Base-by-base conservation (phyloP, 2,329 filamentous ascomycete genomes). In the Rasamsonia emersonii region DNA sequence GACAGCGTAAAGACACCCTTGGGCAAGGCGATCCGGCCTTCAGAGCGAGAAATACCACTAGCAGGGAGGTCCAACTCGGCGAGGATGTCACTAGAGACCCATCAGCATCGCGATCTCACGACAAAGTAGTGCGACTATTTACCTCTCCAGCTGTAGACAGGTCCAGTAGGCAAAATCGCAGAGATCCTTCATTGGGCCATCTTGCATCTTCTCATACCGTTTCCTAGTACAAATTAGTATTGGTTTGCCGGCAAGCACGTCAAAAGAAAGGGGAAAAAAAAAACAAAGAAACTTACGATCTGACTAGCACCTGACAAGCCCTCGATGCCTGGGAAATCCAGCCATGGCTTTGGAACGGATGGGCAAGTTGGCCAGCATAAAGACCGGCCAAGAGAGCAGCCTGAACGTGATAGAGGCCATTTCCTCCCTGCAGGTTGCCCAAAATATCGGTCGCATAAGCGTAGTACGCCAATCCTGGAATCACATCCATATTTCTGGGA, bases 381-480 rank as follows among this genome's bases (percentile, higher is more conserved):
- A 98, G 62, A 3, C 85, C 86, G 10, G 86, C 86, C 28, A 96
- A 70, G 15, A 96, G 75, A 45, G 79, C 78, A 5, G 82, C 84
- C 54, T 94, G 88, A 4, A 93, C 84, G 50, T 91, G 82, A 42
- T 82, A 79, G 37, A 96, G 67, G 25, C 83, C 82, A 39, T 81
- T 83, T 1, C 82, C 82, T 9, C 83, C 88, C 20, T 78, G 70
- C 30, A 91, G 77, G 37, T 82, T 82, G 4, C 86, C 86, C 10
- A 96, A 64, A 21, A 96, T 94, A 39, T 91, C 82, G 1, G 81
- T 81, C 2, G 86, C 89, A 39, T 83, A 79, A 1, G 83, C 82
- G 54, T 88, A 95, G 53, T 95, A 95, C 18, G 86, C 82, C 36
- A 96, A 65, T 0, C 91, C 91, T 1, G 91, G 89, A 39, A 95